Conservation (phyloP, 2,329 filamentous ascomycete genomes). For the Penicillium verrucosum region DNA sequence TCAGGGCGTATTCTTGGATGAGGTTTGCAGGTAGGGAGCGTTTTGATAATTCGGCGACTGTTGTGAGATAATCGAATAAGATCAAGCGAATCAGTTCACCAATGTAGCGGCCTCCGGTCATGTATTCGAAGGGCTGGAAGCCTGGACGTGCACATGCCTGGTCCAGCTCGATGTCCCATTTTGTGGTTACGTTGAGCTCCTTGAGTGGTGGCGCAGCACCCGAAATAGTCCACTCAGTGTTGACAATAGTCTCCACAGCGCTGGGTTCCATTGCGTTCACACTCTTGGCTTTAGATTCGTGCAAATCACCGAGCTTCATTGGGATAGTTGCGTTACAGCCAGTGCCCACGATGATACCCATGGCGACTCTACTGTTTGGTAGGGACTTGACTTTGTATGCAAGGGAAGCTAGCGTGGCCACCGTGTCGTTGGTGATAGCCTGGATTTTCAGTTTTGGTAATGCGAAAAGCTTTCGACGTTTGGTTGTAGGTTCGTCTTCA, state of each 20-base stretch:
- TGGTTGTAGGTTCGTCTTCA: slow-evolving; percentile 42
- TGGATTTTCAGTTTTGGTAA: slow-evolving; percentile 67
- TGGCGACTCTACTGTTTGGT: slow-evolving; percentile 62
- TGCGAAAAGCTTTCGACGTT: slow-evolving; percentile 45
- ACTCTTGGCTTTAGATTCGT: slow-evolving; percentile 58
- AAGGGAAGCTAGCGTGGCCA: slow-evolving; percentile 74
- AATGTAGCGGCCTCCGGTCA: slow-evolving; percentile 75
- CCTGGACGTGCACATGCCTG: slow-evolving; percentile 65
- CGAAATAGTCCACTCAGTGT: slow-evolving; percentile 81
- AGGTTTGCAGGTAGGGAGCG: slow-evolving; percentile 54
- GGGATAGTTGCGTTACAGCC: slow-evolving; percentile 79
- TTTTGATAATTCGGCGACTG: slow-evolving; percentile 38
- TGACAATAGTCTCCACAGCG: slow-evolving; percentile 68
- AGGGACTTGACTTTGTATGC: slow-evolving; percentile 66
- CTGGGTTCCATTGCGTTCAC: slow-evolving; percentile 48
- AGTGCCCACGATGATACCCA: slow-evolving; percentile 79
- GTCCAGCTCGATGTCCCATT: slow-evolving; percentile 69
- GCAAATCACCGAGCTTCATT: slow-evolving; percentile 61
- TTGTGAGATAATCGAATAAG: slow-evolving; percentile 62
- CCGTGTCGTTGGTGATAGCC: slow-evolving; percentile 78
- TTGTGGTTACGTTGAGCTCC: slow-evolving; percentile 58
- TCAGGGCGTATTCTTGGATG: slow-evolving; percentile 59
- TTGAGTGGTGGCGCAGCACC: slow-evolving; percentile 67
- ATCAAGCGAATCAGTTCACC: slow-evolving; percentile 72
- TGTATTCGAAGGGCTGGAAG: slow-evolving; percentile 80